Conservation (phyloP, 768 basidiomycete species). For the Leccinum incarnatum region DNA sequence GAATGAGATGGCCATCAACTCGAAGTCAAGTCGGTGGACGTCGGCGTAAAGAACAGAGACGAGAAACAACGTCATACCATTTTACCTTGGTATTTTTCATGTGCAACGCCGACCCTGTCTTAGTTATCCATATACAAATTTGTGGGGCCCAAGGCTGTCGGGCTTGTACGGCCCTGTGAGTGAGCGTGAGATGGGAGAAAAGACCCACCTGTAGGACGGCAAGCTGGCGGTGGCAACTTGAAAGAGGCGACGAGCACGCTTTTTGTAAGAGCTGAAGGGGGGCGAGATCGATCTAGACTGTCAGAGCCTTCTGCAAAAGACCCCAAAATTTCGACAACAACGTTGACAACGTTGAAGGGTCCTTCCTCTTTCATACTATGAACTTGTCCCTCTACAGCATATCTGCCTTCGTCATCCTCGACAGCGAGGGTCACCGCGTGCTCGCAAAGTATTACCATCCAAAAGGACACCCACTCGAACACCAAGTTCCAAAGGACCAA, state of each 20-base stretch:
- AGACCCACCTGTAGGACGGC: conserved; percentile 35
- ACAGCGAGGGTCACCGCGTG: conserved; percentile 93
- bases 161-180: conserved; percentile 17
- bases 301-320: neutral
- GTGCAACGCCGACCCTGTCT: conserved; percentile 51
- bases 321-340: neutral
- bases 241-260: conserved; percentile 30
- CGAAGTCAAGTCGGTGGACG: conserved; percentile 42
- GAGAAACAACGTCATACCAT: conserved; percentile 31
- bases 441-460: conserved; percentile 94
- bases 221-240: neutral
- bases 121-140: conserved; percentile 42
- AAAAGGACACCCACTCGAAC: conserved; percentile 47
- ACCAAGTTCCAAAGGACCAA: conserved; percentile 75
- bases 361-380: conserved; percentile 33
- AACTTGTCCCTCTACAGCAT: conserved; percentile 89
- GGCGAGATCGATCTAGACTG: conserved; percentile 15
- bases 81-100: conserved; percentile 36
- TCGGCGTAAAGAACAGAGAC: neutral
- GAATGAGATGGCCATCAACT: conserved; percentile 15
- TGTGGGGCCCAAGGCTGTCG: conserved; percentile 43
- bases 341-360: neutral
- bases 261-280: conserved; percentile 15
- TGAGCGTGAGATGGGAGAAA: conserved; percentile 24
- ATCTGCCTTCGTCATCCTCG: conserved; percentile 85